Percentiles rank a stretch among this genome's conserved stretches.
Evolutionary conservation across 2,329 filamentous ascomycete species (phyloP).

Genomic region (Pseudogymnoascus sp.): DNA sequence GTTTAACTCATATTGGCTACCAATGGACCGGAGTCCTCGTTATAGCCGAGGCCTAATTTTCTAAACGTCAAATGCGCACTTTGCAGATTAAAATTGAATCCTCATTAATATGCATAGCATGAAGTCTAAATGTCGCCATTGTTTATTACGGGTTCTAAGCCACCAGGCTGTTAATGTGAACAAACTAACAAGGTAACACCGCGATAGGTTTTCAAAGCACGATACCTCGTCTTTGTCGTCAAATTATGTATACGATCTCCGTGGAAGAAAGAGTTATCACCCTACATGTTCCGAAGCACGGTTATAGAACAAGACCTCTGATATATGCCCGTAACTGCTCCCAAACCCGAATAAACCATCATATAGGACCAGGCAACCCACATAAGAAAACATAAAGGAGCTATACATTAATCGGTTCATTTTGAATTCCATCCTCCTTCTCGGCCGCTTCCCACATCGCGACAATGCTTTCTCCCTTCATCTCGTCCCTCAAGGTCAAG

Average conservation of each 20-base stretch:
- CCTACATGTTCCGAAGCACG: neutral
- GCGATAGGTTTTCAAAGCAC: neutral
- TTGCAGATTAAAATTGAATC: neutral
- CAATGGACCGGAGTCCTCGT: neutral
- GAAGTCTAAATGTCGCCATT: neutral
- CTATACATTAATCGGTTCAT: neutral
- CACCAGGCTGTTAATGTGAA: neutral
- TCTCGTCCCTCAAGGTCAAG: conserved; percentile 36
- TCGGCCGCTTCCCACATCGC: conserved; percentile 16
- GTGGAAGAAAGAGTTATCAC: neutral
- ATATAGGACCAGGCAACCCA: neutral
- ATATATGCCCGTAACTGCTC: neutral
- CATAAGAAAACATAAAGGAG: neutral
- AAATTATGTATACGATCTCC: neutral
- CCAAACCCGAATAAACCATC: neutral
- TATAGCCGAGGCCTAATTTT: neutral
- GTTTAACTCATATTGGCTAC: neutral
- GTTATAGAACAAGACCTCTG: neutral
- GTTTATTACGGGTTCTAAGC: neutral
- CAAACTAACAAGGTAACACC: neutral
- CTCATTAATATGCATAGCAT: neutral
- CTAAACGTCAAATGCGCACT: neutral
- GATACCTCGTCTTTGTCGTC: neutral
- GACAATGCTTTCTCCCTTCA: conserved; percentile 34
- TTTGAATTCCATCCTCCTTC: neutral